A percentile compares a stretch with the other conserved stretches of the same genome.
Evolutionary conservation across 257 asterid species (phyloP).

Genomic region (Petunia secreta): DNA sequence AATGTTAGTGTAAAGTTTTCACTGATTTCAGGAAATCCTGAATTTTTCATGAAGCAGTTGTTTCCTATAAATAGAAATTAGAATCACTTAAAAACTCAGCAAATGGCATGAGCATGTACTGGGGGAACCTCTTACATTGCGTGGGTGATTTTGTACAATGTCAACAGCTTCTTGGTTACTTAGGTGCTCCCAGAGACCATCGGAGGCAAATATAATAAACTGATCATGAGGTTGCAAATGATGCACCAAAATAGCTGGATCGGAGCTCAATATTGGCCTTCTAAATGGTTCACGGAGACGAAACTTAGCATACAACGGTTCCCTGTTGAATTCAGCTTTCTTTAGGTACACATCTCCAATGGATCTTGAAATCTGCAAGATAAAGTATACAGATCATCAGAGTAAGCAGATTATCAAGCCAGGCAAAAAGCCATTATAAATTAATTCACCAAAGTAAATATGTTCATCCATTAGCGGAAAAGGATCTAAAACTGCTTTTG

Average conservation of each 20-base stretch:
- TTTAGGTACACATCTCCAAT: conserved; percentile 78
- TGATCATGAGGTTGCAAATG: conserved; percentile 66
- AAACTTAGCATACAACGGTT: conserved; percentile 67
- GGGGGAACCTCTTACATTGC: conserved; percentile 47
- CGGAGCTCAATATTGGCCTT: conserved; percentile 70
- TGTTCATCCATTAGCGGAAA: background rate
- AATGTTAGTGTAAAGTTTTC: background rate
- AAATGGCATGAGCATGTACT: background rate
- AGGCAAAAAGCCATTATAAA: background rate
- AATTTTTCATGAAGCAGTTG: background rate
- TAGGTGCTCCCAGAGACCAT: conserved; percentile 87
- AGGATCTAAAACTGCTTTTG: background rate
- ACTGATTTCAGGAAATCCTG: background rate
- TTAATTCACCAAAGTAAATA: background rate
- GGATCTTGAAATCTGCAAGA: conserved; percentile 65
- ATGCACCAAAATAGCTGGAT: conserved; percentile 61
- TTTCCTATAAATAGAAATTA: background rate
- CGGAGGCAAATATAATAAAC: conserved; percentile 75
- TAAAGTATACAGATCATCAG: conserved; percentile 21
- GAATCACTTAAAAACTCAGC: background rate
- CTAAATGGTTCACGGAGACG: conserved; percentile 67
- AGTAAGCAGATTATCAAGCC: background rate
- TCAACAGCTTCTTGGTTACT: conserved; percentile 78
- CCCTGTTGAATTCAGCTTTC: conserved; percentile 71
- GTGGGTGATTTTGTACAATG: conserved; percentile 67